A percentile compares a stretch with the other conserved stretches of the same genome.
Conservation (phyloP, 1,284 basidiomycete species). For the Irpex sp. region DNA sequence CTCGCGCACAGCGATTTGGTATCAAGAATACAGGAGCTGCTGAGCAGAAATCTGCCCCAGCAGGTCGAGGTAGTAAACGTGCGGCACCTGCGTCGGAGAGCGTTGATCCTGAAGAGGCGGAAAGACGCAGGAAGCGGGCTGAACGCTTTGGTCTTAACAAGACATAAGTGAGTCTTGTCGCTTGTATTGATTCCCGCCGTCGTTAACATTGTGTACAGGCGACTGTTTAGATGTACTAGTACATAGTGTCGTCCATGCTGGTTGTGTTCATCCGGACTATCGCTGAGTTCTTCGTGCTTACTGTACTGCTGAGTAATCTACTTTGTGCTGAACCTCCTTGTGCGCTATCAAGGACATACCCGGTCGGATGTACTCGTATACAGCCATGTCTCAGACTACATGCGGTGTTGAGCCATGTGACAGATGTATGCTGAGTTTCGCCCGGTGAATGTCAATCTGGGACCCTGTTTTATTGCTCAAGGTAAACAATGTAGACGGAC, state of each 20-base stretch:
- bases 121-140: constrained; percentile 49
- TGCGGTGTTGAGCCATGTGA: no score
- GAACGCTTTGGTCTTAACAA: constrained; percentile 43
- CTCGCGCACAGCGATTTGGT: constrained; percentile 13
- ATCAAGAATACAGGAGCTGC: constrained; percentile 14
- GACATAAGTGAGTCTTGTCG: constrained; percentile 8
- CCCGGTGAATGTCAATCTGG: no score
- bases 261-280: not conserved
- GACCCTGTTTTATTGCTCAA: not conserved
- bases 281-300: not conserved
- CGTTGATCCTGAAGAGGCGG: constrained; percentile 50
- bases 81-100: constrained; percentile 28
- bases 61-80: constrained; percentile 17
- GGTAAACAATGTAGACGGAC: not conserved
- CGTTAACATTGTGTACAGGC: not conserved
- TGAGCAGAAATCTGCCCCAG: constrained; percentile 29
- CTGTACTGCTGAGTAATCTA: not conserved
- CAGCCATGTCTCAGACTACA: no score
- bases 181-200: not conserved
- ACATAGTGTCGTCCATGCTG: no score
- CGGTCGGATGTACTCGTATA: no score
- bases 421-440: no score
- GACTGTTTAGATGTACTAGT: no score
- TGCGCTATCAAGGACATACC: no score
- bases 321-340: not conserved